Evolutionary conservation across 169 alveolate genomes (phyloP).

Genomic region (Theileria orientalis): DNA sequence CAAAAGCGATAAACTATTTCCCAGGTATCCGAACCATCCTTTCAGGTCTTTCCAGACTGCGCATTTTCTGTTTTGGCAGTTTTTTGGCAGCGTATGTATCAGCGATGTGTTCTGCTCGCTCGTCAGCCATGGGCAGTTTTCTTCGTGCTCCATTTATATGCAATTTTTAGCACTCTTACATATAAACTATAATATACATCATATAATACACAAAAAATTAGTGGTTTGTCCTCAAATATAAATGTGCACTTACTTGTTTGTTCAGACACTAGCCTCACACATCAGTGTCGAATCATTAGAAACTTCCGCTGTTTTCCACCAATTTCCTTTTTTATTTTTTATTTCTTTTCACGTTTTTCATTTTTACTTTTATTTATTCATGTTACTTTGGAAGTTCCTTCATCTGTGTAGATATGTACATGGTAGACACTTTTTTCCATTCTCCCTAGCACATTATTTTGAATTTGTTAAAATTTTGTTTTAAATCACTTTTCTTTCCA

Average conservation of each 20-base stretch:
- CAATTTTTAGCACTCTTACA: constrained; percentile 14
- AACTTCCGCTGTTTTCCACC: neutral
- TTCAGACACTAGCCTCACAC: constrained; percentile 20
- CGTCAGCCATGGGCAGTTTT: constrained; percentile 59
- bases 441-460: neutral
- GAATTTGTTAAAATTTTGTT: neutral
- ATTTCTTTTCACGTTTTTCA: too few species aligned
- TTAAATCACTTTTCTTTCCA: neutral
- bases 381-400: neutral
- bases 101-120: constrained; percentile 23
- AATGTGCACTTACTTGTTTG: constrained; percentile 30
- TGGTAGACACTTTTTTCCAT: neutral
- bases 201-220: neutral
- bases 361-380: neutral
- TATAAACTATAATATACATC: neutral
- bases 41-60: constrained; percentile 67
- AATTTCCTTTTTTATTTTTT: neutral
- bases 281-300: neutral
- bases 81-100: constrained; percentile 41
- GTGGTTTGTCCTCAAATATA: neutral
- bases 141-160: constrained; percentile 65
- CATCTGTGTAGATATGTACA: neutral
- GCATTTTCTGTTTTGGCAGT: constrained; percentile 60
- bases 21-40: constrained; percentile 63
- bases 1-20: constrained; percentile 35